Percentiles rank a stretch among this genome's conserved stretches.
Evolutionary conservation across 2,329 filamentous ascomycete species (phyloP).

Genomic region (Sarocladium kiliense): DNA sequence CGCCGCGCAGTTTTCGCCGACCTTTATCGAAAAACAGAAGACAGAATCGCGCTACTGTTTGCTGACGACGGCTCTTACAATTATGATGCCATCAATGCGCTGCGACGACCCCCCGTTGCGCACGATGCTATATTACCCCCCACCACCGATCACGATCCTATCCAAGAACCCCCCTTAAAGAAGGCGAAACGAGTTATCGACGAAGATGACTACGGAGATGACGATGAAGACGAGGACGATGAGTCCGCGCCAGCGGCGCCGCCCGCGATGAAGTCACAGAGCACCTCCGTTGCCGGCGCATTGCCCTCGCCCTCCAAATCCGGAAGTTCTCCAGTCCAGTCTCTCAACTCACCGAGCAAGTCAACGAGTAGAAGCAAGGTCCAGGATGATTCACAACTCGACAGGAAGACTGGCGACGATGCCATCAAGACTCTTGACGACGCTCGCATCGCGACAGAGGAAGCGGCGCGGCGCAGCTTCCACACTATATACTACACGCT

Average conservation of each 20-base stretch:
- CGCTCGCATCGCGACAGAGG: slow-evolving; percentile 84
- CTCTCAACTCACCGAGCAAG: slow-evolving; percentile 56
- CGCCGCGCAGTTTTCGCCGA: slow-evolving; percentile 71
- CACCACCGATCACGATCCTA: slow-evolving; percentile 53
- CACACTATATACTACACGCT: slow-evolving; percentile 92
- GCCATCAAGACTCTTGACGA: slow-evolving; percentile 90
- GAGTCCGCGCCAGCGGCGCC: slow-evolving; percentile 49
- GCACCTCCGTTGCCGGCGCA: slow-evolving; percentile 45
- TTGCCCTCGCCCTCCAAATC: slow-evolving; percentile 66
- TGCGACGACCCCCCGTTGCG: slow-evolving; percentile 36
- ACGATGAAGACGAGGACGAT: slow-evolving; percentile 71
- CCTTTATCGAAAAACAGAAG: slow-evolving; percentile 71
- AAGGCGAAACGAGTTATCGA: slow-evolving; percentile 73
- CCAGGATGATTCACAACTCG: slow-evolving; percentile 41
- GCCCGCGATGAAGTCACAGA: slow-evolving; percentile 46
- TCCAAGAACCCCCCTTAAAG: slow-evolving; percentile 62
- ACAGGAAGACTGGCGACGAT: slow-evolving; percentile 72
- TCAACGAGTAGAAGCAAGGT: slow-evolving; percentile 50
- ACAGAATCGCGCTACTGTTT: slow-evolving; percentile 74
- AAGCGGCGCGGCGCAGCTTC: slow-evolving; percentile 84
- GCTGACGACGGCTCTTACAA: slow-evolving; percentile 50
- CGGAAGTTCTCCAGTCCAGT: slow-evolving; percentile 61
- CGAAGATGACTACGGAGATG: slow-evolving; percentile 81
- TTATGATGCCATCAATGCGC: slow-evolving; percentile 45
- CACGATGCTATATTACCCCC: slow-evolving; percentile 40